A percentile compares a stretch with the other conserved stretches of the same genome.
Conservation (phyloP, 1,284 basidiomycete genomes). For the Cutaneotrichosporon curvatum region DNA sequence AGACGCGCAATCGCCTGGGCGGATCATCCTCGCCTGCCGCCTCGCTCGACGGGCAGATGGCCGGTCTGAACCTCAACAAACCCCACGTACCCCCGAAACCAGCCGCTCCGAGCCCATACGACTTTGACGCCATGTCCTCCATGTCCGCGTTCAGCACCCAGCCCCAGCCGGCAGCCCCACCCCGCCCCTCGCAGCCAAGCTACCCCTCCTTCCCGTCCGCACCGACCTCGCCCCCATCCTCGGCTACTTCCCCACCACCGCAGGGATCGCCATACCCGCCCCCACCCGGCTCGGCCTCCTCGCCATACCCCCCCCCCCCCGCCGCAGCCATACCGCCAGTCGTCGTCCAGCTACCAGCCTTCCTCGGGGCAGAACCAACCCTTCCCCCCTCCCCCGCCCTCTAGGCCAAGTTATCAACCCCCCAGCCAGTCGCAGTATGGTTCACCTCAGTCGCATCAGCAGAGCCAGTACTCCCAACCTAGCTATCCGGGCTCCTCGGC, state of each 20-base stretch:
- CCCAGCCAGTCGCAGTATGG: slow-evolving; percentile 14
- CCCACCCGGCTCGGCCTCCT: not conserved
- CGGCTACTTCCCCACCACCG: slow-evolving; percentile 26
- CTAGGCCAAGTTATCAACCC: not conserved
- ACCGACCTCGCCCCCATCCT: slow-evolving; percentile 14
- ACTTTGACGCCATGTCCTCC: slow-evolving; percentile 29
- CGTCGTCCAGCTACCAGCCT: slow-evolving; percentile 4
- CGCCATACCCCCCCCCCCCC: slow-evolving; percentile 21
- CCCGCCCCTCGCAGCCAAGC: slow-evolving; percentile 12
- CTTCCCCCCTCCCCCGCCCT: not conserved
- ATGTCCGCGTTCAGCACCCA: slow-evolving; percentile 24
- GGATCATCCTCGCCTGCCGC: slow-evolving; percentile 14
- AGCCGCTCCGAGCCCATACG: slow-evolving; percentile 29
- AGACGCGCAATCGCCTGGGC: slow-evolving; percentile 49
- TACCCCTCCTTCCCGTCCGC: slow-evolving; percentile 47
- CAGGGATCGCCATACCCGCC: slow-evolving; percentile 35
- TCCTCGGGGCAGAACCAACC: not conserved
- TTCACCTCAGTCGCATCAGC: slow-evolving; percentile 17
- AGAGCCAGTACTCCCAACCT: slow-evolving; percentile 2
- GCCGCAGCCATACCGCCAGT: slow-evolving; percentile 17
- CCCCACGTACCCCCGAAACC: slow-evolving; percentile 1
- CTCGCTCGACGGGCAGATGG: slow-evolving; percentile 28
- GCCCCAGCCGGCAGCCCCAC: not conserved
- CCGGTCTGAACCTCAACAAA: slow-evolving; percentile 14
- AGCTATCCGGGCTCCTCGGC: not conserved